Base-by-base conservation (phyloP, 106 monocot genomes). In the Dendrobium nobile region DNA sequence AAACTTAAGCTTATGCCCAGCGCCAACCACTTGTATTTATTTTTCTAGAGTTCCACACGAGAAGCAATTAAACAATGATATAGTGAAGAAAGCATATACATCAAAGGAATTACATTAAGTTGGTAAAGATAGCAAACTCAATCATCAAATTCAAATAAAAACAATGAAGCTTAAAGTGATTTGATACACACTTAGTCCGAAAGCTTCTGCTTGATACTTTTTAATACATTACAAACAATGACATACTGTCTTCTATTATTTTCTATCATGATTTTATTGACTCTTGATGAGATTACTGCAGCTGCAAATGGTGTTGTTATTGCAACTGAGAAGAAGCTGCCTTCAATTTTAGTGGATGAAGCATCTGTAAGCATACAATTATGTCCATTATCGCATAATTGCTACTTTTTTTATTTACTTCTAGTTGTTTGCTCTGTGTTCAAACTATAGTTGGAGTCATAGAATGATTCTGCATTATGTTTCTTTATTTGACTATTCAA, bases 261-360 rank as follows among this genome's bases (percentile, higher is more conserved):
- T 70, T 70, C 16, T 4, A 37, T 70, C 17, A 70, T 15, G 15
- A 70, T 33, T 16, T 13, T 70, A 70, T 33, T 70, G 4, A 33
- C 24, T 70, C 33, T 70, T 37, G 13, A 37, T 76, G 26, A 24
- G 40, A 43, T 76, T 19, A 13, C 13, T 76, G 76, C 88, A 99
- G 99, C 99, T 86, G 89, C 99, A 7, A 99, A 99, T 86, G 95
- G 99, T 72, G 93, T 95, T 75, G 91, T 99, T 18, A 91, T 99
- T 78, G 99, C 99, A 59, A 95, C 99, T 19, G 99, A 99, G 85
- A 95, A 95, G 91, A 99, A 99, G 87, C 77, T 99, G 28, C 99
- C 99, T 51, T 99, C 99, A 47, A 95, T 99, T 51, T 82, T 99
- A 78, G 95, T 95, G 26, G 99, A 99, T 68, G 99, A 99, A 43